Conservation (phyloP, 2,329 filamentous ascomycete genomes). For the Zymoseptoria ardabiliae region DNA sequence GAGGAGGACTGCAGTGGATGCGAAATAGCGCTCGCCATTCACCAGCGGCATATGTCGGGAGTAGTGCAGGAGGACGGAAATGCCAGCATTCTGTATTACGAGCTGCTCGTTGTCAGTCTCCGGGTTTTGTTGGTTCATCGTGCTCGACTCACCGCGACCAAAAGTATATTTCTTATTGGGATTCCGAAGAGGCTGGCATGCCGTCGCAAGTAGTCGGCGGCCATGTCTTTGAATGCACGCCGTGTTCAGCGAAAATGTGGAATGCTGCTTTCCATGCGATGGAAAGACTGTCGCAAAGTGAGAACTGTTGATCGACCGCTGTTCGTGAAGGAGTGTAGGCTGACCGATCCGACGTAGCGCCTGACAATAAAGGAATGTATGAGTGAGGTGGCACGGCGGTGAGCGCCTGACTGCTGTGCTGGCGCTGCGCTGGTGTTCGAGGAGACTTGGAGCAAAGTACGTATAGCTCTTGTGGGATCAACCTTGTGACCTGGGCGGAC, state of each 20-base stretch:
- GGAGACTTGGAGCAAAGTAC: not conserved
- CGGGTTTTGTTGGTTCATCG: conserved; percentile 7
- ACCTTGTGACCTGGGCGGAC: not conserved
- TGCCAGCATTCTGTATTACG: conserved; percentile 70
- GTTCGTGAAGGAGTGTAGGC: conserved; percentile 1
- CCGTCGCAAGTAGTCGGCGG: conserved; percentile 13
- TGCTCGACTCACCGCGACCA: conserved; percentile 47
- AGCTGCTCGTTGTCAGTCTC: conserved; percentile 45
- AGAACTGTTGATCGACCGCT: not conserved
- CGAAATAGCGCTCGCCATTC: conserved; percentile 80
- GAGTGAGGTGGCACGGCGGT: not conserved
- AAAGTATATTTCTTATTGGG: conserved; percentile 60
- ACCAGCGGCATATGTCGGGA: conserved; percentile 84
- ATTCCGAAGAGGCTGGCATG: conserved; percentile 42
- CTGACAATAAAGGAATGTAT: conserved; percentile 1
- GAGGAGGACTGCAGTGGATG: conserved; percentile 88
- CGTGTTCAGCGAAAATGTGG: not conserved
- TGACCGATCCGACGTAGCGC: not conserved
- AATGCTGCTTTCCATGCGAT: not conserved
- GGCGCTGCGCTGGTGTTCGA: not conserved
- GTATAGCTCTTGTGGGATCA: not conserved
- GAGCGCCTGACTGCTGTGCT: conserved; percentile 1
- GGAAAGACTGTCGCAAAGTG: not conserved
- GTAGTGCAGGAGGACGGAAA: conserved; percentile 86
- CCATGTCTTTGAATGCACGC: conserved; percentile 4